Base-by-base conservation (phyloP, 2,329 filamentous ascomycete species). In the Hypoxylon sp. region DNA sequence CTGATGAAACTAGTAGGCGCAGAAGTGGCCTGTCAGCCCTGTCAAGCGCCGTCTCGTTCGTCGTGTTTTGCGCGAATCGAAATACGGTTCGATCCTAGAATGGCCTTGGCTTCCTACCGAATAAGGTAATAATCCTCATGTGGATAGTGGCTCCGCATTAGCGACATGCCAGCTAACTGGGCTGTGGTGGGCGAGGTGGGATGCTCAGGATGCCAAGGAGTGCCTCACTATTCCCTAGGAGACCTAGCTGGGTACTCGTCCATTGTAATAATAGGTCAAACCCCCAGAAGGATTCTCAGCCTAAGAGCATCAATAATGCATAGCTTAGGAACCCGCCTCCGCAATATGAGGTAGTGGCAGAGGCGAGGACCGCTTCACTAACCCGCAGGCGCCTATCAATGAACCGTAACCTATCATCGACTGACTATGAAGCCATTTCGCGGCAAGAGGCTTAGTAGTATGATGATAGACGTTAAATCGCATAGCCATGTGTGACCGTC, bases 1-100 rank as follows among this genome's bases (percentile, higher is more conserved):
- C 10, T n/a, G 58, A 50, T 71, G 68, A 68, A 68, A 71, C 65
- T 14, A 33, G 7, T 37, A 3, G 58, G 51, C 42, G 49, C 13
- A 51, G 62, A 61, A 68, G 64, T 54, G 60, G 60, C 35, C 54
- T 57, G 33, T 62, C 64, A 65, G 68, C 68, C 68, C 59, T 68
- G 58, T 59, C 37, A 33, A 49, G 61, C 58, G 49, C 30, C 44
- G 61, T 70, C 61, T 65, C 35, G 27, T 13, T 22, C 31, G 25
- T 40, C 53, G 55, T 48, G 22, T 33, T 27, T 20, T 54, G 30
- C 37, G 37, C 68, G 65, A 68, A 71, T 68, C 25, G 59, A 58
- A 68, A 63, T 35, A 53, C 27, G 33, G 44, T 25, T 50, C 6
- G 57, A 31, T 42, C 17, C 50, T 33, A 25, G n/a, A n/a, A 11